These are phyloP conservation scores for Cytospora piceicola DNA, from an alignment of 2,329 filamentous ascomycete species.

Conservation along the genomic window DNA sequence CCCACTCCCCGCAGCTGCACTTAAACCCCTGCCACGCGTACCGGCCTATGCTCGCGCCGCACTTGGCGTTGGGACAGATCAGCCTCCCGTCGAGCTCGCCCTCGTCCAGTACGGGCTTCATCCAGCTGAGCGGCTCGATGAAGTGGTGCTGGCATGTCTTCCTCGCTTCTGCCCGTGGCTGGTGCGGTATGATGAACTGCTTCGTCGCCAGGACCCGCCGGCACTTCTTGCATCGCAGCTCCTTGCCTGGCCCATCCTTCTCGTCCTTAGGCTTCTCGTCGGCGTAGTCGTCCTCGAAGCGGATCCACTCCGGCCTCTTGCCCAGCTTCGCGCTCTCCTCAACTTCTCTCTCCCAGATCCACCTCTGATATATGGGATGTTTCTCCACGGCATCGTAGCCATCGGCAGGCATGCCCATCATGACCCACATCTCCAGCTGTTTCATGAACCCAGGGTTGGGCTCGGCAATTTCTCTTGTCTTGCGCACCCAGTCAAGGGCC, in stretches of 20 bases:
- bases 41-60: constrained; percentile 81
- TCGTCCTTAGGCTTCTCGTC: constrained; percentile 49
- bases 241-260: constrained; percentile 37
- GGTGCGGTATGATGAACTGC: constrained; percentile 70
- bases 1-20: constrained; percentile 89
- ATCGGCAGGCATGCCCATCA: constrained; percentile 76
- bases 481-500: constrained; percentile 71
- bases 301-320: constrained; percentile 79
- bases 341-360: constrained; percentile 59
- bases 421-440: constrained; percentile 84
- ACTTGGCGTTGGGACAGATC: constrained; percentile 73
- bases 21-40: constrained; percentile 96
- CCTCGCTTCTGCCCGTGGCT: constrained; percentile 33
- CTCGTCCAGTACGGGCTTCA: constrained; percentile 80
- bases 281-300: constrained; percentile 72
- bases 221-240: constrained; percentile 91
- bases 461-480: constrained; percentile 76
- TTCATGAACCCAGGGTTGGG: constrained; percentile 92
- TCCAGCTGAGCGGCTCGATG: constrained; percentile 92
- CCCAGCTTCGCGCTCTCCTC: constrained; percentile 68
- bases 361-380: constrained; percentile 79
- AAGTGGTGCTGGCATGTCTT: constrained; percentile 80
- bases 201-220: constrained; percentile 64
- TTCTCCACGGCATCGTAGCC: constrained; percentile 57
- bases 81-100: constrained; percentile 83